Base-by-base conservation (phyloP, 2,329 filamentous ascomycete genomes). In the Sporothrix brasiliensis region DNA sequence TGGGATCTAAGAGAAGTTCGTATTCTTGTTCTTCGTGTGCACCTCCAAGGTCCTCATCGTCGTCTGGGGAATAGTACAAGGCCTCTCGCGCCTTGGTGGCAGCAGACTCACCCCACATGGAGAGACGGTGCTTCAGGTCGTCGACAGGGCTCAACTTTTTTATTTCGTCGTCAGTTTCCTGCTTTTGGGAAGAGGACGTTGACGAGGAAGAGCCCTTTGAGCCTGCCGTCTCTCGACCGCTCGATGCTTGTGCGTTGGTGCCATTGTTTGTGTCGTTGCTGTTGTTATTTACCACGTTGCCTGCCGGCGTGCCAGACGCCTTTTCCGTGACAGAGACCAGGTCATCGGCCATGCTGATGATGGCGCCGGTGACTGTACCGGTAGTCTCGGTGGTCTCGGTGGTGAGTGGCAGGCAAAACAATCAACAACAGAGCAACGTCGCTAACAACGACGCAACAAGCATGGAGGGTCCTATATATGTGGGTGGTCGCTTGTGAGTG, bases 1-100 rank as follows among this genome's bases (percentile, higher is more conserved):
- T 84, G 0, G 85, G 84, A 73, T 87, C 84, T 75, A 88, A 77
- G n/a, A 88, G 81, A 54, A 85, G 83, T 76, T 87, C 86, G 74
- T 86, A 79, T 76, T 88, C 86, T 39, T 83, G 83, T 61, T 78
- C 82, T 70, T 81, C 78, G 71, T 85, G 84, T 19, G 58, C 21
- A 19, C 58, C 68, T 5, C 63, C 63, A 52, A 83, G 81, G 49
- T 81, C 81, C 54, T 80, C 79, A 49, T 81, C 81, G 56, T 79
- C 76, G 49, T 81, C 75, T 44, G 75, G 77, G 27, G 56, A 27
- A 60, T 77, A 75, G 56, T 78, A 77, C 67, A 74, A 50, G 7
- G 72, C 73, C 58, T 72, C 68, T 21, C 69, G 73, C 21, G 73
- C 73, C 68, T 68, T 52, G 47, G 60, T 24, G 72, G 76, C 77